These are phyloP conservation scores for Parietaria judaica DNA, from an alignment of 306 rosid genomes.

Conservation along the genomic window DNA sequence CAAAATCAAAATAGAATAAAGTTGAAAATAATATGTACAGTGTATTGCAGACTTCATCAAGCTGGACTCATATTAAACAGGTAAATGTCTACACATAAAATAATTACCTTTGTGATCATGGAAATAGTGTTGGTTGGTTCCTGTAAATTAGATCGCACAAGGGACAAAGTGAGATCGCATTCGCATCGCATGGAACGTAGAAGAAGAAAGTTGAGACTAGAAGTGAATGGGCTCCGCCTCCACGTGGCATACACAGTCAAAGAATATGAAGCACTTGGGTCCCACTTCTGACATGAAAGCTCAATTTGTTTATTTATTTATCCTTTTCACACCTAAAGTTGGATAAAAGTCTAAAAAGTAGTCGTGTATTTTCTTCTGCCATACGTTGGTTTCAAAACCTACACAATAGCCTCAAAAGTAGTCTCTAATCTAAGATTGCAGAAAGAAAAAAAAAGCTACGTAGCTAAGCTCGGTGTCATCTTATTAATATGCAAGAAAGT, in stretches of 20 bases:
- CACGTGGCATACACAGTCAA: constrained; percentile 32
- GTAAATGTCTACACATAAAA: too few relatives aligned
- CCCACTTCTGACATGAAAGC: constrained; percentile 35
- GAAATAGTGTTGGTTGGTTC: too few relatives aligned
- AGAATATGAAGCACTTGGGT: constrained; percentile 22
- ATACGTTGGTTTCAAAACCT: constrained; percentile 9
- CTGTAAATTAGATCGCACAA: too few relatives aligned
- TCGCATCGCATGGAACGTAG: too few relatives aligned
- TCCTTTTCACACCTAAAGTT: constrained; percentile 25
- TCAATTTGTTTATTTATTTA: constrained; percentile 18
- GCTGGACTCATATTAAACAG: too few relatives aligned
- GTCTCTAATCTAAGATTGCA: constrained; percentile 4
- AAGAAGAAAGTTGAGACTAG: background rate
- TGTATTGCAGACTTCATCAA: too few relatives aligned
- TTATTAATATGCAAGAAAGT: too few relatives aligned
- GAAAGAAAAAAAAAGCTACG: background rate
- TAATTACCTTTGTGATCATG: too few relatives aligned
- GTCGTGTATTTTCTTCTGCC: constrained; percentile 20
- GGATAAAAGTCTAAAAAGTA: constrained; percentile 16
- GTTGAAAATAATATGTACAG: too few relatives aligned
- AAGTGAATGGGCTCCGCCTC: constrained; percentile 11
- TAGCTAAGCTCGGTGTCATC: too few relatives aligned
- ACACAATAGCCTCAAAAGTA: background rate
- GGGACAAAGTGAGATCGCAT: too few relatives aligned
- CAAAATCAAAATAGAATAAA: too few relatives aligned